Evolutionary conservation across 2,329 filamentous ascomycete genomes (phyloP).

Genomic region (Colletotrichum somersetense): DNA sequence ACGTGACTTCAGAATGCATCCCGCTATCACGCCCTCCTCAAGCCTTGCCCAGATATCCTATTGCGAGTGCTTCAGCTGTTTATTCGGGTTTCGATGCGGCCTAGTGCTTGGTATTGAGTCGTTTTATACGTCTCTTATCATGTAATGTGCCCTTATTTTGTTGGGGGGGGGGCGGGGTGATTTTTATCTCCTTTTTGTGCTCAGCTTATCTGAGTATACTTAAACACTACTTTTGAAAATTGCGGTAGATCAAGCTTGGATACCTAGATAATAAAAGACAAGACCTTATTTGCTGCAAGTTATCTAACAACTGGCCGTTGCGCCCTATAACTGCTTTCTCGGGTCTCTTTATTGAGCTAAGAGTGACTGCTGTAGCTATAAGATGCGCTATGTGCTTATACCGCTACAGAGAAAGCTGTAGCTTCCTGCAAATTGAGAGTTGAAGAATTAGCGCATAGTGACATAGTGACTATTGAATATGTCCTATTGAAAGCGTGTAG

Average conservation of each 20-base stretch:
- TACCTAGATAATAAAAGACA: constrained; percentile 7
- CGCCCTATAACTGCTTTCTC: neutral
- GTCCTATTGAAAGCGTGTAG: too few relatives aligned
- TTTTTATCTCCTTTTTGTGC: constrained; percentile 11
- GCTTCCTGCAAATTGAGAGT: too few relatives aligned
- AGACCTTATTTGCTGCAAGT: constrained; percentile 15
- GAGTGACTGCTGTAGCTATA: too few relatives aligned
- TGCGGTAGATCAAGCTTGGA: constrained; percentile 7
- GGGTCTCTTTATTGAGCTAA: too few relatives aligned
- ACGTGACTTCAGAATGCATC: constrained; percentile 13
- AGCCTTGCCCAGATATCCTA: constrained; percentile 18
- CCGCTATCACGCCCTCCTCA: constrained; percentile 3
- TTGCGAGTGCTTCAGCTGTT: too few relatives aligned
- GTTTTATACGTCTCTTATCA: constrained; percentile 5
- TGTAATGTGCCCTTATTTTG: neutral
- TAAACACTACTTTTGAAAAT: constrained; percentile 14
- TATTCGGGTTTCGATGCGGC: too few relatives aligned
- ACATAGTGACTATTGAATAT: too few relatives aligned
- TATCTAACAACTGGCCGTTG: neutral
- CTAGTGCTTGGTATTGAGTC: neutral
- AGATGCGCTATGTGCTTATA: too few relatives aligned
- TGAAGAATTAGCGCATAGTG: too few relatives aligned
- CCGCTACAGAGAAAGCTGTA: too few relatives aligned
- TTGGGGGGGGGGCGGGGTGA: neutral
- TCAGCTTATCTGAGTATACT: constrained; percentile 18